phyloP scores from a whole-genome alignment of 495 filamentous ascomycete species.

The Penicillium macrosclerotiorum region DNA sequence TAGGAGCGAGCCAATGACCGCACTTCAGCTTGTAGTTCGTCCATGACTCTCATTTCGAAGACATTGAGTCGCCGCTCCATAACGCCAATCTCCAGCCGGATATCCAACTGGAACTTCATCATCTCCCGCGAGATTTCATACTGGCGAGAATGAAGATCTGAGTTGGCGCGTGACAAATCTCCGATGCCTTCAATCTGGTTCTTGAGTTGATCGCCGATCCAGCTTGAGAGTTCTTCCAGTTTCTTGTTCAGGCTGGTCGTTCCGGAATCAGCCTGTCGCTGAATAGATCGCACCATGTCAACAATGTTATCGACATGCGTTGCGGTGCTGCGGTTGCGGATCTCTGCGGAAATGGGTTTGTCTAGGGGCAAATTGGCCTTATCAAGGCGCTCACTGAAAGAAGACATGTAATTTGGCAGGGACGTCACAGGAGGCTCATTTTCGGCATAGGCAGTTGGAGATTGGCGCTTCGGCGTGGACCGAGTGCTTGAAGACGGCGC shows the following conservation, averaged over 20 bases:
- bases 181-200: constrained; percentile 3
- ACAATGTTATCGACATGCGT: constrained; percentile 10
- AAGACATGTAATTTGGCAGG: background rate
- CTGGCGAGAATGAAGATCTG: constrained; percentile 10
- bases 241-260: constrained; percentile 4
- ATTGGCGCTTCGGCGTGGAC: background rate
- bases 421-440: background rate
- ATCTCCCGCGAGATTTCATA: constrained; percentile 8
- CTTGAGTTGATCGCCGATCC: constrained; percentile 16
- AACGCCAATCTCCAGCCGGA: constrained; percentile 7
- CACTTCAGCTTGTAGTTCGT: constrained; percentile 13
- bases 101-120: constrained; percentile 13
- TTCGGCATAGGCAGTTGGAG: background rate
- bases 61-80: constrained; percentile 9
- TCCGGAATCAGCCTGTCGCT: constrained; percentile 7
- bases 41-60: constrained; percentile 8
- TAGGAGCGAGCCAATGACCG: constrained; percentile 1
- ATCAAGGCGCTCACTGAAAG: constrained; percentile 12
- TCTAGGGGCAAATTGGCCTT: background rate
- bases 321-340: background rate
- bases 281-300: constrained; percentile 10
- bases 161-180: constrained; percentile 11
- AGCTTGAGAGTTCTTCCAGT: constrained; percentile 9
- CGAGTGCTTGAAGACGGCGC: background rate
- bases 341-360: background rate